Evolutionary conservation across 306 rosid species (phyloP).

Genomic region (Canavalia ensiformis): DNA sequence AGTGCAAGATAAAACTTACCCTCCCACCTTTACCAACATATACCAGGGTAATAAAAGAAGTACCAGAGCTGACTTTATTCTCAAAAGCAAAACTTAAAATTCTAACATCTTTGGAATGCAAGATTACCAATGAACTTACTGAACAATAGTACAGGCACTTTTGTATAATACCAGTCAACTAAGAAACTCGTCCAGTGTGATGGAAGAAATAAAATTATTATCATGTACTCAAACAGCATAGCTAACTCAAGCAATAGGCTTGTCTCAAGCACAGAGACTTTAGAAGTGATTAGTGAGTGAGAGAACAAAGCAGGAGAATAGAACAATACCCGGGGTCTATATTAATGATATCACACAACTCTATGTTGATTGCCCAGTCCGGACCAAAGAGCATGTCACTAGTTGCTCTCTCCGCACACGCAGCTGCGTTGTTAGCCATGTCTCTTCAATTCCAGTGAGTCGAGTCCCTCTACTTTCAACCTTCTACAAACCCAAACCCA

Average conservation of each 20-base stretch:
- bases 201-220: not conserved
- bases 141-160: not conserved
- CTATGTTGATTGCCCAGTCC: conserved; percentile 96
- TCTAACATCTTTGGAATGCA: not conserved
- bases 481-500: conserved; percentile 41
- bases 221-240: not conserved
- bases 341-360: conserved; percentile 89
- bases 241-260: not conserved
- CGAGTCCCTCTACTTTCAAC: conserved; percentile 44
- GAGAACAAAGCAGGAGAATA: not conserved
- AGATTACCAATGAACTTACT: conserved; percentile 10
- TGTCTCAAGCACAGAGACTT: not conserved
- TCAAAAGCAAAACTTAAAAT: not conserved
- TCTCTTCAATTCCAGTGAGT: conserved; percentile 34
- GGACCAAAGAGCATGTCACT: conserved; percentile 96
- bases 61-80: not conserved
- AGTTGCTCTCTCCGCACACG: conserved; percentile 95
- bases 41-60: not conserved
- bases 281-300: not conserved
- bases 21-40: not conserved
- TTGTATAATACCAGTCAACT: not conserved
- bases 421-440: conserved; percentile 84
- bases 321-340: conserved; percentile 83
- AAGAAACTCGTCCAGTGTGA: conserved; percentile 19
- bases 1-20: conserved; percentile 29